These are phyloP conservation scores for Colletotrichum costaricense DNA, from an alignment of 2,329 filamentous ascomycete genomes.

Conservation along the genomic window DNA sequence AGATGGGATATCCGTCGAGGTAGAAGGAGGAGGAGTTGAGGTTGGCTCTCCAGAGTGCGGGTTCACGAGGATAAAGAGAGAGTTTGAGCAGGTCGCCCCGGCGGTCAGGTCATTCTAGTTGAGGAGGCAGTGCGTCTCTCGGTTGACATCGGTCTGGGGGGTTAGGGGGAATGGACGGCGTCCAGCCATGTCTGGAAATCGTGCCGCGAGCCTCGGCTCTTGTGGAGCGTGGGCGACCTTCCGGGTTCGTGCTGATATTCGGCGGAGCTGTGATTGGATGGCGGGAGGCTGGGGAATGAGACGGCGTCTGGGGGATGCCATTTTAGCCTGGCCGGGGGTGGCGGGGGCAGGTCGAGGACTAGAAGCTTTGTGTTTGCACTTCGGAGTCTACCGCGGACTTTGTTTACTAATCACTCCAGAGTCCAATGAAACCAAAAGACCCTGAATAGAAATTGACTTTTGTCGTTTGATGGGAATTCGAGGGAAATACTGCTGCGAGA, in stretches of 20 bases:
- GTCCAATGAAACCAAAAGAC: not conserved
- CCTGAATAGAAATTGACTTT: not conserved
- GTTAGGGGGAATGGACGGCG: not conserved
- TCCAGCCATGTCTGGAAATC: constrained; percentile 25
- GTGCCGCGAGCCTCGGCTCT: constrained; percentile 31
- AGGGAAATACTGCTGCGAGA: not conserved
- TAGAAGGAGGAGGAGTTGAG: not conserved
- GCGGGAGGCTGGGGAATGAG: constrained; percentile 16
- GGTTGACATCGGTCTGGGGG: constrained; percentile 33
- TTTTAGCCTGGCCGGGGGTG: not conserved
- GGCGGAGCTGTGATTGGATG: constrained; percentile 26
- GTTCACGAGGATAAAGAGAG: not conserved
- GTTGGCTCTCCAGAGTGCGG: not conserved
- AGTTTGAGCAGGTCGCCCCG: not conserved
- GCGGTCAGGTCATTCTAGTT: not conserved
- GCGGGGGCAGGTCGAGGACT: not conserved
- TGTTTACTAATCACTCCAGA: not conserved
- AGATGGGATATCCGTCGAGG: not conserved
- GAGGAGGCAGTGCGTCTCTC: not conserved
- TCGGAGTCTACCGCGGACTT: not conserved
- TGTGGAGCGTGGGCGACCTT: constrained; percentile 24
- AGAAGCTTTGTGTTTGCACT: not conserved
- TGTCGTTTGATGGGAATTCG: not conserved
- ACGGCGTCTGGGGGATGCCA: constrained; percentile 23
- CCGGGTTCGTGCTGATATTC: constrained; percentile 33